phyloP scores from a whole-genome alignment of 768 basidiomycete genomes.

The Termitomyces sp. region DNA sequence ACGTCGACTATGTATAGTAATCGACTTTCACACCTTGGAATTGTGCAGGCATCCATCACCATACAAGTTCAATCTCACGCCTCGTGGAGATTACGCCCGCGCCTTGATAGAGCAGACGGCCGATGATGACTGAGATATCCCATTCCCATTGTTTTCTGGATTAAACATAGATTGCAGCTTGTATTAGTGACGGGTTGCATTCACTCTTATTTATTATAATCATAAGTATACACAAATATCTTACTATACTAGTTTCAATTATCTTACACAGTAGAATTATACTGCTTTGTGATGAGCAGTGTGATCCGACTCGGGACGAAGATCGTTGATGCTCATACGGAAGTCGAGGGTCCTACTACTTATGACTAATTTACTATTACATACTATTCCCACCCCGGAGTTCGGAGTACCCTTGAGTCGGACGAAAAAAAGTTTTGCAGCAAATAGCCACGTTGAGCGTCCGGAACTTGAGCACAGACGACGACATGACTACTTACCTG shows the following conservation, averaged over 20 bases:
- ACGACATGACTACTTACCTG: too few relatives aligned
- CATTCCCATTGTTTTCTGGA: neutral
- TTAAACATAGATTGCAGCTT: neutral
- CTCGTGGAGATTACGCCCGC: constrained; percentile 26
- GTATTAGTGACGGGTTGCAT: neutral
- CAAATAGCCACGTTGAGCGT: too few relatives aligned
- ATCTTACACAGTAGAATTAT: neutral
- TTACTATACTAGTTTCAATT: too few relatives aligned
- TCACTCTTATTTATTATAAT: neutral
- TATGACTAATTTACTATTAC: too few relatives aligned
- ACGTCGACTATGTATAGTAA: neutral
- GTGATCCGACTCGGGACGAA: neutral
- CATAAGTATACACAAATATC: neutral
- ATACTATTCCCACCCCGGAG: too few relatives aligned
- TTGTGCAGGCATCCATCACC: constrained; percentile 29
- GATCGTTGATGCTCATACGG: too few relatives aligned
- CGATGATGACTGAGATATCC: constrained; percentile 1
- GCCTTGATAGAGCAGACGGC: constrained; percentile 30
- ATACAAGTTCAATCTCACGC: constrained; percentile 29
- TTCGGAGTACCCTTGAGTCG: too few relatives aligned
- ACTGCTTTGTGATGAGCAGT: neutral
- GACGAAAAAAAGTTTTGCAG: too few relatives aligned
- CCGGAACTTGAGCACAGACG: too few relatives aligned
- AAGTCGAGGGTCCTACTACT: too few relatives aligned
- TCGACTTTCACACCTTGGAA: neutral